Evolutionary conservation across 805 yeast species (phyloP).

Genomic region (Sugiyamaella smithiae): DNA sequence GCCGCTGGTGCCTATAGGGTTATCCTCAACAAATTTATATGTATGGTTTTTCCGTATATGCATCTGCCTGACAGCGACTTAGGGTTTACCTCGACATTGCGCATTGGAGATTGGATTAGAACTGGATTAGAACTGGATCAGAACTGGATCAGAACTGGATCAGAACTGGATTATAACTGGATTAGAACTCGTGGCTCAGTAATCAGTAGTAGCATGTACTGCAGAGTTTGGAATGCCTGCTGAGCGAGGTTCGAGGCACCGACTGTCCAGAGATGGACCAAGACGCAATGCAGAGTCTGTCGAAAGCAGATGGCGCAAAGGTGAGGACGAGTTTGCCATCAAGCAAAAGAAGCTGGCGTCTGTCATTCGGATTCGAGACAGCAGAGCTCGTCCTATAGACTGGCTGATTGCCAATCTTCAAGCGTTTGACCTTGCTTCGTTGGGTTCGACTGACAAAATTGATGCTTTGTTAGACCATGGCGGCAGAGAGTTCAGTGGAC

Average conservation of each 20-base stretch:
- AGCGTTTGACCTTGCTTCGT: conserved; percentile 18
- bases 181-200: no score
- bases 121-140: no score
- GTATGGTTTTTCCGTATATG: background rate
- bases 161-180: no score
- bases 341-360: conserved; percentile 32
- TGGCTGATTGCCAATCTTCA: conserved; percentile 21
- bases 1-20: conserved; percentile 1
- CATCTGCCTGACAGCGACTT: no score
- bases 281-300: background rate
- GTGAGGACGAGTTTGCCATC: conserved; percentile 31
- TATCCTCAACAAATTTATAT: background rate
- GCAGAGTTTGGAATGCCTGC: background rate
- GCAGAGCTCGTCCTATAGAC: conserved; percentile 29
- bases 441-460: conserved; percentile 16
- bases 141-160: no score
- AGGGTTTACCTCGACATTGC: no score
- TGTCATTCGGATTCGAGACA: conserved; percentile 29
- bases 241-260: background rate
- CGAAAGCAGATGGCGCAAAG: conserved; percentile 27
- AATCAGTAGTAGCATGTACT: no score
- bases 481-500: conserved; percentile 20
- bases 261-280: background rate
- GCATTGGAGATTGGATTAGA: no score
- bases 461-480: conserved; percentile 18